A percentile compares a stretch with the other conserved stretches of the same genome.
Conservation (phyloP, 805 yeast species). For the Teunomyces kruisii region DNA sequence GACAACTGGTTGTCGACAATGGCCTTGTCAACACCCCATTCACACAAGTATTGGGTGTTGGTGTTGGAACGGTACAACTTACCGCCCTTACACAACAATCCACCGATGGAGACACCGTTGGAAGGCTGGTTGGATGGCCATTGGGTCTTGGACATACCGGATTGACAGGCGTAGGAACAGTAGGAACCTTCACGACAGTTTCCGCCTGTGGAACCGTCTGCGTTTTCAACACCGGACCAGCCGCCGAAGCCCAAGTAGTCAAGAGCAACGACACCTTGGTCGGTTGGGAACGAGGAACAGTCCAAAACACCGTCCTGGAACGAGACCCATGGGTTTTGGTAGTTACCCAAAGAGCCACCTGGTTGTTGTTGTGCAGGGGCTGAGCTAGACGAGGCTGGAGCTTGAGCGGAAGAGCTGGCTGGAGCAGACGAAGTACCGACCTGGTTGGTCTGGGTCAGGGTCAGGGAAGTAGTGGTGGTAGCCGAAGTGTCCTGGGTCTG, state of each 20-base stretch:
- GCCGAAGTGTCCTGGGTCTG: conserved; percentile 8
- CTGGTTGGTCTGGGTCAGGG: conserved; percentile 16
- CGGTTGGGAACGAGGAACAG: conserved; percentile 73
- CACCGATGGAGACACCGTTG: conserved; percentile 91
- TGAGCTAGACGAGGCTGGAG: conserved; percentile 8
- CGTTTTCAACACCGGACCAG: conserved; percentile 71
- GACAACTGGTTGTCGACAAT: conserved; percentile 61
- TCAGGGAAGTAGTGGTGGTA: conserved; percentile 12
- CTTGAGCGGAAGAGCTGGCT: conserved; percentile 16
- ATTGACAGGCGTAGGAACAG: conserved; percentile 97
- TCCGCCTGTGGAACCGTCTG: conserved; percentile 60
- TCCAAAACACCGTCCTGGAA: conserved; percentile 73
- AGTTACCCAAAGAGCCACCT: conserved; percentile 53
- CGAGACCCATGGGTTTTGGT: conserved; percentile 52
- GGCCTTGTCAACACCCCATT: conserved; percentile 78
- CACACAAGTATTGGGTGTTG: conserved; percentile 69
- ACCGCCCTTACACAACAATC: conserved; percentile 82
- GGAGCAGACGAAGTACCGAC: conserved; percentile 15
- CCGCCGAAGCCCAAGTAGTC: conserved; percentile 79
- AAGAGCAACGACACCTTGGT: conserved; percentile 78
- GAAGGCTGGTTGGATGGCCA: conserved; percentile 91
- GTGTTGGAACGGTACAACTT: conserved; percentile 79
- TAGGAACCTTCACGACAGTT: conserved; percentile 84
- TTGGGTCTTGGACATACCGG: conserved; percentile 99
- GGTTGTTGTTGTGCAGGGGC: conserved; percentile 10